Base-by-base conservation (phyloP, 192 early-diverging fungal genomes). In the Mortierella antarctica region DNA sequence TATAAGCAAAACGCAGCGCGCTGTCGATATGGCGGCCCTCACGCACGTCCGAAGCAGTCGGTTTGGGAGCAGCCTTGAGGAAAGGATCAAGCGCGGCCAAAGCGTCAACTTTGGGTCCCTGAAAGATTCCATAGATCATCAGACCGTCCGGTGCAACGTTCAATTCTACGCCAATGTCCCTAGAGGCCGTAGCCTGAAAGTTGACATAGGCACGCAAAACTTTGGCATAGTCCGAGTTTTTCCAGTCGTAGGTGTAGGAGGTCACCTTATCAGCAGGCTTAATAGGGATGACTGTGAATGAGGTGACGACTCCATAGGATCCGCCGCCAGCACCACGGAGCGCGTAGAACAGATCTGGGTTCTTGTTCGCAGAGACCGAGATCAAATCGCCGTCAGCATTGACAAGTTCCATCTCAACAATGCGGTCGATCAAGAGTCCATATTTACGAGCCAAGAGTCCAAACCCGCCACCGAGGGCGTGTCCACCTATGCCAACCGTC, bases 261-360 rank as follows among this genome's bases (percentile, higher is more conserved):
- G 82, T 83, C 54, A 78, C 82, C 17, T 20, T 57, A 12, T 42
- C 3, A 4, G 69, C 18, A 15, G 70, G 58, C 57, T 59, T 64
- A 31, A 56, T 52, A 15, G 67, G 52, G 18, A 67, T 48, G 53
- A 85, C 47, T 5, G 68, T 77, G 17, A 85, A 79, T 31, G 81
- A 63, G 14, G 82, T 83, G 6, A 87, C 83, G 13, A 89, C 66
- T 40, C 82, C 86, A 66, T 55, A 87, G 7, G 66, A 84, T 31
- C 82, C 78, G 44, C 83, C 86, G n/a, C 90, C 90, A 13, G 86
- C 91, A 12, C 90, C 91, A 44, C 89, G 64, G 6, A 91, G 45
- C 0, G 90, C 91, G 71, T 74, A 93, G 49, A 90, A 92, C 49
- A 93, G 59, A 73, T 92, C 91, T 17, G 73, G n/a, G 52, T 90